Evolutionary conservation across 2,329 filamentous ascomycete genomes (phyloP).

Genomic region (Pseudovirgaria hyperparasitica): DNA sequence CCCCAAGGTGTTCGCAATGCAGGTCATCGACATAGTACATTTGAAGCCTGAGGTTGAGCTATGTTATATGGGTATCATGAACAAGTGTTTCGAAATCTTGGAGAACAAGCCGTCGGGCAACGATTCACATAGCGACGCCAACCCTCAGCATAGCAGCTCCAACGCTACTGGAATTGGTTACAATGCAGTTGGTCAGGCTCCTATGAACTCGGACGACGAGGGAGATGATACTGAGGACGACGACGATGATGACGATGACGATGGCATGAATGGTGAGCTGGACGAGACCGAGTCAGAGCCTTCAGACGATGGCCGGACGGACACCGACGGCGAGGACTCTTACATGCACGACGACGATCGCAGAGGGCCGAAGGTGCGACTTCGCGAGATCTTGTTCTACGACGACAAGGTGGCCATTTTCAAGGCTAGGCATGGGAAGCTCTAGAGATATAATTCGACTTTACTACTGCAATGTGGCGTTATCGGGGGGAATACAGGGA

Average conservation of each 20-base stretch:
- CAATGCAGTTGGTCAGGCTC: constrained; percentile 16
- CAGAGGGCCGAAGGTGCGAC: constrained; percentile 41
- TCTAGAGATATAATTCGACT: too few species aligned
- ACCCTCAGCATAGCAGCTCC: too few species aligned
- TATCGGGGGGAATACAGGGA: too few species aligned
- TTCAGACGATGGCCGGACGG: constrained; percentile 25
- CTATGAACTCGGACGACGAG: constrained; percentile 23
- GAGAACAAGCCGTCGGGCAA: constrained; percentile 44
- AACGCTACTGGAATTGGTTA: constrained; percentile 11
- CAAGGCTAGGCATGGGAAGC: constrained; percentile 61
- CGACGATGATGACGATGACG: constrained; percentile 35
- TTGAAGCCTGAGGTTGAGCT: constrained; percentile 64
- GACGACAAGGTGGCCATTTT: constrained; percentile 76
- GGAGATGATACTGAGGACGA: constrained; percentile 27
- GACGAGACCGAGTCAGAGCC: constrained; percentile 20
- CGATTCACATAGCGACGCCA: constrained; percentile 21
- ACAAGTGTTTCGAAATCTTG: constrained; percentile 71
- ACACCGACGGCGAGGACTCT: constrained; percentile 39
- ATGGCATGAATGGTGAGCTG: constrained; percentile 35
- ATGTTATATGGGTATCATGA: constrained; percentile 63
- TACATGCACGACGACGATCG: constrained; percentile 36
- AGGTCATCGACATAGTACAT: constrained; percentile 67
- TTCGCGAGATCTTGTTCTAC: constrained; percentile 72
- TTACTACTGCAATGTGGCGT: too few species aligned
- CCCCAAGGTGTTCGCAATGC: constrained; percentile 57